Evolutionary conservation across 352 stramenopile species (phyloP), one percentile per base, ranked within the genome.

Genomic region (Pythium utonaiense): DNA sequence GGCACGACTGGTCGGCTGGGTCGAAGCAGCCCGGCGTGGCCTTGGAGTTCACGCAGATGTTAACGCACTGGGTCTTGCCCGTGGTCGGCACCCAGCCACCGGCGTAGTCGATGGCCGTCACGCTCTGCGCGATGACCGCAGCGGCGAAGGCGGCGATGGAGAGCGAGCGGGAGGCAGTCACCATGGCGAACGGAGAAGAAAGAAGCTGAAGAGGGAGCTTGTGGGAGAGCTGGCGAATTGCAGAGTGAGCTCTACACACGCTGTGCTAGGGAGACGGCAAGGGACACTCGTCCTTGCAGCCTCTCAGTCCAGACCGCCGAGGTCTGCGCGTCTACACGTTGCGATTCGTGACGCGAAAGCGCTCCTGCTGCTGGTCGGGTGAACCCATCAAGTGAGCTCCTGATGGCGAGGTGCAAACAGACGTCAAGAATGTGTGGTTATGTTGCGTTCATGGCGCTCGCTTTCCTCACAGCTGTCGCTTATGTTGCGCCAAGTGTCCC

Each of bases 41-140:
- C 22, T 80, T 84, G 21, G 78, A 83, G 66, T 70, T 69, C 21
- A 73, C 64, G 66, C 81, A 91, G 42, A 91, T 89, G 65, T 89
- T 75, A 6, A 90, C 76, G 58, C 80, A 90, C 58, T 88, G 54
- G 34, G 71, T 57, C 25, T 72, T 70, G 22, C 62, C 66, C 25
- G 64, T 50, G 3, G 67, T 74, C 10, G 72, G 58, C 13, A 79
- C 22, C 80, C 80, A 90, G 6, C 80, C 75, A 19, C 80, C 78
- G 27, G 73, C 62, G 68, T 90, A 89, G 71, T 90, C 77, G 40
- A 75, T 66, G 22, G 77, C 77, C 10, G 44, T 30, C 3, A 61
- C 58, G 13, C 30, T 40, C n/a, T 52, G 14, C 40, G 30, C 10
- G 27, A 31, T 45, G 42, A 56, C 24, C 28, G 42, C 27, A 25